Evolutionary conservation across 768 basidiomycete species (phyloP).

Genomic region (Lenzites betulinus): DNA sequence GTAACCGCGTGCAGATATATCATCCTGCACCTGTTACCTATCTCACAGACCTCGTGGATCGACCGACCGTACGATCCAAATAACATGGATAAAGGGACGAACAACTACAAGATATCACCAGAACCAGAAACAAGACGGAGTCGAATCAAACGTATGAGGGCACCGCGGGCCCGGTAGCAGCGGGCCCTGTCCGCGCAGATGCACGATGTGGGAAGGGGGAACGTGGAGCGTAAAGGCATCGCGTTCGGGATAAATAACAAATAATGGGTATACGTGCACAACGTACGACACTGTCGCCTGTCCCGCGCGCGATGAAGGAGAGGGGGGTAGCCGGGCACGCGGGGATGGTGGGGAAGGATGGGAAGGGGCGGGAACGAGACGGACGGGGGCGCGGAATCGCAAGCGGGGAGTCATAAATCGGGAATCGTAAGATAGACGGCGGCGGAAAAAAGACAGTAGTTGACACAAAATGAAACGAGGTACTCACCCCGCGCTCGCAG

Average conservation of each 20-base stretch:
- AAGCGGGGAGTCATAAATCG: neutral
- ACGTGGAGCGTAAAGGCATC: conserved; percentile 2
- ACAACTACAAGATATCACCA: conserved; percentile 1
- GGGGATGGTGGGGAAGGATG: neutral
- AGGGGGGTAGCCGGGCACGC: neutral
- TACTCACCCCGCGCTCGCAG: neutral
- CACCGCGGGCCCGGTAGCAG: neutral
- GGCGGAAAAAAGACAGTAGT: conserved; percentile 7
- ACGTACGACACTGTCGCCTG: conserved; percentile 18
- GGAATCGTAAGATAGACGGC: conserved; percentile 7
- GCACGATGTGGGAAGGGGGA: neutral
- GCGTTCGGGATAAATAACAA: conserved; percentile 10
- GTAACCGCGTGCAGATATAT: too few relatives aligned
- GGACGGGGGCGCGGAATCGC: neutral
- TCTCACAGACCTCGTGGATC: too few relatives aligned
- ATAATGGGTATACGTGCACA: conserved; percentile 16
- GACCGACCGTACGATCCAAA: too few relatives aligned
- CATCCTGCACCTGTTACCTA: too few relatives aligned
- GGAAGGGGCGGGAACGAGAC: neutral
- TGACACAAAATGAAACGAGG: neutral
- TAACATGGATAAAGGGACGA: neutral
- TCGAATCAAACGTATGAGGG: neutral
- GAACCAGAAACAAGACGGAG: neutral
- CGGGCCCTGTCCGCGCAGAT: conserved; percentile 11
- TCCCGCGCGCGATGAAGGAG: conserved; percentile 1